Base-by-base conservation (phyloP, 2,329 filamentous ascomycete genomes). In the Plectosphaerella sp. region DNA sequence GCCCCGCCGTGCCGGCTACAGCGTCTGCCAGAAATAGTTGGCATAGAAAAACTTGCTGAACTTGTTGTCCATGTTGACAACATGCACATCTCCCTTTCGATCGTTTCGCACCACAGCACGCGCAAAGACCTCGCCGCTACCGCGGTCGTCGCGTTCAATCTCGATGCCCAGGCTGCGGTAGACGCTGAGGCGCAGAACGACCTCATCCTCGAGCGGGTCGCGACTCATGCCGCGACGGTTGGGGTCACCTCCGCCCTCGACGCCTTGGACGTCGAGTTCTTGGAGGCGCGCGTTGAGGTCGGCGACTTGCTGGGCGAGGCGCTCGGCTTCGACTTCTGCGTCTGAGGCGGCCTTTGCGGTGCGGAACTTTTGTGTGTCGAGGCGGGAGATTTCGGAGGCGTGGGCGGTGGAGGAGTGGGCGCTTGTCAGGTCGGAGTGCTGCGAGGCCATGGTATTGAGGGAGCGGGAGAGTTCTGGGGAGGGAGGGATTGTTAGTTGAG, bases 351-450 rank as follows among this genome's bases (percentile, higher is more conserved):
- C 84, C 71, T 97, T 97, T n/a, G 93, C 93, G 52, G 91, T 87
- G 60, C 91, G 87, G 72, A 97, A 97, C 66, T 97, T 97, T 61
- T 92, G 86, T 2, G 91, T 96, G 71, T 97, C 93, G 55, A 97
- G 85, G 41, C 87, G 82, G 18, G 94, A 80, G 57, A 97, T 96
- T 64, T 89, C 84, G 36, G 84, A 85, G 6, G 92, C 91, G 72
- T 97, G 93, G 54, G 83, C 84, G 6, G 86, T 80, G 0, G 89
- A 83, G 58, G 91, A 89, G 74, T 96, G 90, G 3, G 86, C 75
- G 1, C 84, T 73, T 1, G 89, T 76, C 1, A 90, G 86, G 69
- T 95, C 90, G 51, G 82, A 78, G 72, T 96, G 86, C 64, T 94
- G 89, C 6, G 85, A 80, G 41, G 82, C 79, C 50, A 95, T 80